Evolutionary conservation across 306 rosid genomes (phyloP), one percentile per base, ranked within the genome.

Genomic region (Canavalia gladiata): DNA sequence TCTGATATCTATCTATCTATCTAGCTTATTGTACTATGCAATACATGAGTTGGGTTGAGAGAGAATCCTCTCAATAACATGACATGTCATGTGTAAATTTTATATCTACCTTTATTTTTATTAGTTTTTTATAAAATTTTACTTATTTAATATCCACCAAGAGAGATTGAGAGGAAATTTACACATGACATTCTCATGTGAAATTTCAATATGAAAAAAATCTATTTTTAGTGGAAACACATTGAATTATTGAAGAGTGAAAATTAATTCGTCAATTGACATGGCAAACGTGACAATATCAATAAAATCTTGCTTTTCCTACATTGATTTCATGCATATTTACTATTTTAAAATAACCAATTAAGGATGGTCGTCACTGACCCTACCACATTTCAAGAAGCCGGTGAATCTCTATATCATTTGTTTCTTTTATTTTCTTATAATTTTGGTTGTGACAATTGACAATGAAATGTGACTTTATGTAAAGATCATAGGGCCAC

Each of bases 401-500:
- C 52, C 77, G 59, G 46, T 39, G 80, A 80, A 63, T 41, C 70
- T 69, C 13, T 63, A 56, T 46, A 56, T 52, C 6, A 18, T 34
- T 25, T 7, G 11, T 50, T 18, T 18, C 25, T 18, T 18, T 18
- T 18, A 18, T 18, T 18, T 18, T 18, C 25, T 18, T 18, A 18
- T 73, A 55, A 41, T 60, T 62, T 10, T 72, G 29, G 62, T 55
- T 28, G 81, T 72, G 84, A 60, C 29, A 11, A 66, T 51, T 74
- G 84, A 78, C 64, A 78, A 66, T 74, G 81, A 82, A 86, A 82
- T 77, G 79, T 69, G 75, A 78, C 86, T 78, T 81, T 81, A 78
- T 77, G 78, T 41, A 67, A 43, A 74, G 63, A 82, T 78, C 64
- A 82, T 85, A 72, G 84, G 88, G 84, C 88, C 88, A 78, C 74